Evolutionary conservation across 495 filamentous ascomycete genomes (phyloP), one percentile per base, ranked within the genome.

Genomic region (Penicillium goetzii): DNA sequence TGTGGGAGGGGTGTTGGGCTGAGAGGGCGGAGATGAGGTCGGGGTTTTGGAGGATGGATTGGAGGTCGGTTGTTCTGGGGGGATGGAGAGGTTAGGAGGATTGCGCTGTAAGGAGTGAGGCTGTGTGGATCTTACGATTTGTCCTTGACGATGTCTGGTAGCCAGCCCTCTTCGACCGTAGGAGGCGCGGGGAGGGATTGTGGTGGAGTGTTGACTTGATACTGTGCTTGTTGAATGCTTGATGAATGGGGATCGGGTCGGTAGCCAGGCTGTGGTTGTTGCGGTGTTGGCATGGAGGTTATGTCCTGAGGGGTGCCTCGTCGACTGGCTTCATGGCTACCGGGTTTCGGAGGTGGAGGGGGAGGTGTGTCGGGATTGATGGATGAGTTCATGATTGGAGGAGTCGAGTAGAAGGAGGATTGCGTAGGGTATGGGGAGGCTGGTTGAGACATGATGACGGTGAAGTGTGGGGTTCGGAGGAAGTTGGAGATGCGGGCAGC

Each of bases 331-430:
- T 91, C 88, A 64, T 89, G 88, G 71, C 83, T 86, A 60, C 75
- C 83, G 9, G 89, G 89, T 67, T 92, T 92, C 1, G 90, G 90
- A 4, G 90, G 90, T 40, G 88, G 89, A 10, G 85, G 81, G 2
- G 90, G 89, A 10, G 90, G 89, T 11, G 87, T 80, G 58, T 85
- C 83, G 10, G 78, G 72, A 56, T 81, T 77, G 34, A 79, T 58
- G 19, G 71, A 65, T 15, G 73, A 61, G 32, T 77, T 74, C 63
- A 75, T 70, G 52, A 69, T 65, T 58, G 71, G 33, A 34, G 66
- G 65, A 40, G 67, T 33, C 19, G 73, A 68, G 40, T 70, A 68
- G 45, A 69, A 75, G 7, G 60, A 58, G 0, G 68, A 58, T 19
- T 68, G 69, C 9, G 63, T 60, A 0, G 69, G 65, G 30, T 67